Evolutionary conservation across 345 rosid genomes (phyloP).

Genomic region (Pistacia vera): DNA sequence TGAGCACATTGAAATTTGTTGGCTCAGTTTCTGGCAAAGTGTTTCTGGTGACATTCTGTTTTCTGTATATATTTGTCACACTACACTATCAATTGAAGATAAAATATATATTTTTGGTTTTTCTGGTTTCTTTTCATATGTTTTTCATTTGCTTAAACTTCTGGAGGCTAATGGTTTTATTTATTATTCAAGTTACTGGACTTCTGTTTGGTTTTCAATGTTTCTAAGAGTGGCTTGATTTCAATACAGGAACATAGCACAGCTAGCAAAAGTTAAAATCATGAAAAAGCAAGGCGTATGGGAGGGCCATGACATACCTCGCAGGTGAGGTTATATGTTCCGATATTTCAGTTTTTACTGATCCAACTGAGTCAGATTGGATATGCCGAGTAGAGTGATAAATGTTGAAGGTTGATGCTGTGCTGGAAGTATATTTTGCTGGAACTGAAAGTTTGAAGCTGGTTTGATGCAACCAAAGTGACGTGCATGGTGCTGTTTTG

Average conservation of each 20-base stretch:
- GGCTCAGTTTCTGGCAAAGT: not conserved
- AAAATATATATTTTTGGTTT: too few relatives aligned
- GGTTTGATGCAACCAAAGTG: too few relatives aligned
- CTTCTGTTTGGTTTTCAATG: not conserved
- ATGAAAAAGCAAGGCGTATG: slow-evolving; percentile 57
- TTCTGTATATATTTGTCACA: not conserved
- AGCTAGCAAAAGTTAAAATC: slow-evolving; percentile 52
- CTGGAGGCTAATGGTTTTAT: not conserved
- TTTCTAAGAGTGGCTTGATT: slow-evolving; percentile 2
- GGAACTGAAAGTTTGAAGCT: too few relatives aligned
- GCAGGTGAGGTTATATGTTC: slow-evolving; percentile 30
- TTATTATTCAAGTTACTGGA: not conserved
- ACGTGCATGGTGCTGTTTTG: too few relatives aligned
- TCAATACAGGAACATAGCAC: slow-evolving; percentile 58
- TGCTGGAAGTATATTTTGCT: not conserved
- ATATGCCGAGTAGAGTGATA: not conserved
- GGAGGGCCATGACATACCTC: slow-evolving; percentile 62
- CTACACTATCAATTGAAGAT: not conserved
- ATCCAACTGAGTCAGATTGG: not conserved
- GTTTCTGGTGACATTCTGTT: not conserved
- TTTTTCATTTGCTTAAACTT: not conserved
- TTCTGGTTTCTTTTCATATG: not conserved
- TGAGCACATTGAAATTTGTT: not conserved
- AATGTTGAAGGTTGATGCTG: too few relatives aligned
- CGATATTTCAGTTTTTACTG: not conserved